These are phyloP conservation scores for Coemansia sp. DNA, from an alignment of 192 early-diverging fungal genomes.

Conservation along the genomic window DNA sequence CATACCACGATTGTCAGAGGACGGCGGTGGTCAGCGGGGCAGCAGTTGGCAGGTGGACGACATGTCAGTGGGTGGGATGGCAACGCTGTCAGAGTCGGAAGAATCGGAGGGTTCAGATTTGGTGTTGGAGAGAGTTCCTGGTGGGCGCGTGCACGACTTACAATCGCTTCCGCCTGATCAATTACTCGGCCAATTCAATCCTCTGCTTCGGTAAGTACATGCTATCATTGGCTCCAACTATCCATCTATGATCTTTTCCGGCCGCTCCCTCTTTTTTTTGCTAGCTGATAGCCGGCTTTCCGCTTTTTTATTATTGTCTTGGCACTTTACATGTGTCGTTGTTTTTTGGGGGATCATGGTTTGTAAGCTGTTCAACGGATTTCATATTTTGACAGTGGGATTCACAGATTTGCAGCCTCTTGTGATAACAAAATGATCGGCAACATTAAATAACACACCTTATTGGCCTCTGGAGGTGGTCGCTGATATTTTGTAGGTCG, in stretches of 20 bases:
- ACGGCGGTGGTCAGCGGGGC: background rate
- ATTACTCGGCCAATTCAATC: slow-evolving; percentile 33
- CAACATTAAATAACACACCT: background rate
- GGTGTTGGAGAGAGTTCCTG: slow-evolving; percentile 35
- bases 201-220: slow-evolving; percentile 44
- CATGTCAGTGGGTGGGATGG: slow-evolving; percentile 19
- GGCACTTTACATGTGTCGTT: background rate
- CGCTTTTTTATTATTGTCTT: background rate
- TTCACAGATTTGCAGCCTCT: background rate
- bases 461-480: background rate
- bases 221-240: background rate
- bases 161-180: slow-evolving; percentile 33
- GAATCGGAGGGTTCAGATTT: slow-evolving; percentile 1
- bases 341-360: background rate
- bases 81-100: slow-evolving; percentile 1
- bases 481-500: slow-evolving; percentile 50
- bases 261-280: background rate
- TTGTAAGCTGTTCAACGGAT: background rate
- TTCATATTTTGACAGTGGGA: background rate
- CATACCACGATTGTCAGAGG: background rate
- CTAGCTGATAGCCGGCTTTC: background rate
- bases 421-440: background rate
- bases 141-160: slow-evolving; percentile 20
- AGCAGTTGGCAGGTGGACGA: background rate
- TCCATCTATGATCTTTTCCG: background rate